Evolutionary conservation across 371 early-diverging fungal genomes (phyloP).

Genomic region (Rhizopus arrhizus): DNA sequence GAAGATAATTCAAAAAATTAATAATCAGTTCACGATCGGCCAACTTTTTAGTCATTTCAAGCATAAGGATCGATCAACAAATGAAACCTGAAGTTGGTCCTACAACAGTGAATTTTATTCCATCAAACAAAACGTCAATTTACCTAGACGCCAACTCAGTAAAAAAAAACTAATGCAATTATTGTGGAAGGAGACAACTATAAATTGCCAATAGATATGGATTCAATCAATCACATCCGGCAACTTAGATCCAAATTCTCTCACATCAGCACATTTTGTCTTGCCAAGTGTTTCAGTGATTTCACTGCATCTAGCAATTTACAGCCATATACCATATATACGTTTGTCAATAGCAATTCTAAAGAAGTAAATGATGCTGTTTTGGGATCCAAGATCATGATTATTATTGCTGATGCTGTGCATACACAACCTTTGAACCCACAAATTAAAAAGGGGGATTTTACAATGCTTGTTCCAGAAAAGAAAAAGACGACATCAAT

Average conservation of each 20-base stretch:
- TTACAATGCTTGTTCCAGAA: conserved; percentile 19
- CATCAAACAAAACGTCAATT: conserved; percentile 20
- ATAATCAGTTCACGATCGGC: conserved; percentile 15
- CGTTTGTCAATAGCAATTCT: conserved; percentile 17
- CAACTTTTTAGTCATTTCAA: conserved; percentile 20
- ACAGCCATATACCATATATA: conserved; percentile 22
- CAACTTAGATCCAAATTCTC: conserved; percentile 20
- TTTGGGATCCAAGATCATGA: conserved; percentile 18
- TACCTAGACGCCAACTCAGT: conserved; percentile 17
- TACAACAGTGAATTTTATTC: conserved; percentile 15
- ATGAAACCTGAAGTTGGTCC: conserved; percentile 19
- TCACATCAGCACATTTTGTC: conserved; percentile 18
- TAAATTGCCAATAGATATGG: conserved; percentile 17
- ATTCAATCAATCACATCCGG: conserved; percentile 17
- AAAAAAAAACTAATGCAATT: conserved; percentile 8
- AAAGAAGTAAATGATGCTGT: conserved; percentile 23
- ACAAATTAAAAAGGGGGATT: conserved; percentile 20
- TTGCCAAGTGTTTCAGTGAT: conserved; percentile 20
- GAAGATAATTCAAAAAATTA: conserved; percentile 19
- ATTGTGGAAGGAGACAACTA: conserved; percentile 14
- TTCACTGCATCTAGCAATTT: conserved; percentile 16
- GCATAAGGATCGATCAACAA: conserved; percentile 19
- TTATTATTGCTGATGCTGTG: conserved; percentile 19
- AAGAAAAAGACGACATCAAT: conserved; percentile 23
- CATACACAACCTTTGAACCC: conserved; percentile 20